Percentiles rank a stretch among this genome's conserved stretches.
Evolutionary conservation across 169 alveolate genomes (phyloP).

Genomic region (Theileria sp.): DNA sequence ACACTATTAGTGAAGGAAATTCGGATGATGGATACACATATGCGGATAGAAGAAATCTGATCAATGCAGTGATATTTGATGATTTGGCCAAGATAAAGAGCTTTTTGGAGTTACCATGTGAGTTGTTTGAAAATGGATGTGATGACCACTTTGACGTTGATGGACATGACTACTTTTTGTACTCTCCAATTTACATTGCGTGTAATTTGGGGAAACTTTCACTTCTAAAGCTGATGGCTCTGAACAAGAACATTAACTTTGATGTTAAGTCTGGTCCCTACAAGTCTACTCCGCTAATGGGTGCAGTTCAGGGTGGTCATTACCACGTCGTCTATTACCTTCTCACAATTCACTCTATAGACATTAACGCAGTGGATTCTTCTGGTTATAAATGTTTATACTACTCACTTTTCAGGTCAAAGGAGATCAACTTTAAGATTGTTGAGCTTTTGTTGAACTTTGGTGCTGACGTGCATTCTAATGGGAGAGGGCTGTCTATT

Average conservation of each 20-base stretch:
- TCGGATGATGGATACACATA: background rate
- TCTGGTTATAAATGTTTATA: conserved; percentile 80
- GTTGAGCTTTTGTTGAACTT: conserved; percentile 49
- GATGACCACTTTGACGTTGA: conserved; percentile 9
- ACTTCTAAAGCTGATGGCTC: conserved; percentile 44
- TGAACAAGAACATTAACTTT: conserved; percentile 48
- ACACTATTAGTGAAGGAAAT: background rate
- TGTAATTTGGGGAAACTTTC: conserved; percentile 69
- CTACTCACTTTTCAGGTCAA: conserved; percentile 55
- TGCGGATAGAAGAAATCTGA: conserved; percentile 23
- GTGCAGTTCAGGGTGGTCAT: conserved; percentile 82
- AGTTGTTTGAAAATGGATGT: conserved; percentile 8
- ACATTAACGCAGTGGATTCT: conserved; percentile 76
- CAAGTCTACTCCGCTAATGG: conserved; percentile 82
- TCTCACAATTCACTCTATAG: conserved; percentile 72
- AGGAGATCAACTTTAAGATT: conserved; percentile 7
- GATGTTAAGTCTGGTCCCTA: conserved; percentile 63
- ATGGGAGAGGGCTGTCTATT: background rate
- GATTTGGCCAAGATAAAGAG: conserved; percentile 7
- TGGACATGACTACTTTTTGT: conserved; percentile 27
- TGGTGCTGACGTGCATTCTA: conserved; percentile 39
- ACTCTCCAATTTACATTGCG: conserved; percentile 63
- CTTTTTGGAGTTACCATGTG: conserved; percentile 26
- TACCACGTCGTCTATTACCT: conserved; percentile 69
- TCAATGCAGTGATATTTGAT: conserved; percentile 42